Evolutionary conservation across 164 flowering plant species (phyloP), one percentile per base, ranked within the genome.

Genomic region (Tinospora cordifolia): DNA sequence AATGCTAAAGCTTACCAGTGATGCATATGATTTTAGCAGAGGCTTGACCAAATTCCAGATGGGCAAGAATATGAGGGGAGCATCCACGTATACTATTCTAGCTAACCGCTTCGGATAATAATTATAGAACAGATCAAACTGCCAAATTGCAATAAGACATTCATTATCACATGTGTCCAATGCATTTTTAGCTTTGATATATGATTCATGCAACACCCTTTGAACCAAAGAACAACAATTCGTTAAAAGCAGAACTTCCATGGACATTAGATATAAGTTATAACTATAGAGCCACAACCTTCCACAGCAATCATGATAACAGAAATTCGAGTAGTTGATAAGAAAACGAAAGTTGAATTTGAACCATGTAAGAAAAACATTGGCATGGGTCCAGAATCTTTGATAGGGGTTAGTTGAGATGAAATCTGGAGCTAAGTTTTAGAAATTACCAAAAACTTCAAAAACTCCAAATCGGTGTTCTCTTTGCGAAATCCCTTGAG

Each of bases 31-130:
- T 79, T 83, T 87, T 67, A 90, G 49, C 75, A 87, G 74, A 30
- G 97, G 97, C 81, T 87, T 93, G 67, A 77, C 81, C 13, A 93
- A 70, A 76, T 86, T 89, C 98, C 97, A 93, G 66, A 93, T 71
- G 19, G 93, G 94, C 82, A 80, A 72, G 69, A 93, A 93, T 25
- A 90, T 74, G 74, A 90, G 84, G 11, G 97, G 94, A 77, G 98
- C 90, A 51, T 87, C 96, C 67, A 93, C 97, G 78, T 88, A 88
- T 27, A 93, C 88, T 70, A 93, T 90, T 78, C 91, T 79, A 19
- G 82, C 86, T 81, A 93, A 62, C 71, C 98, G 83, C 79, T 70
- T 86, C 17, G 97, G 96, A 75, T 93, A 91, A 78, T 93, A 91
- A 71, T 75, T 83, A 81, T 93, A 87, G 75, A 91, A 88, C 25